Conservation (phyloP, 345 rosid species). For the Citrus australasica region DNA sequence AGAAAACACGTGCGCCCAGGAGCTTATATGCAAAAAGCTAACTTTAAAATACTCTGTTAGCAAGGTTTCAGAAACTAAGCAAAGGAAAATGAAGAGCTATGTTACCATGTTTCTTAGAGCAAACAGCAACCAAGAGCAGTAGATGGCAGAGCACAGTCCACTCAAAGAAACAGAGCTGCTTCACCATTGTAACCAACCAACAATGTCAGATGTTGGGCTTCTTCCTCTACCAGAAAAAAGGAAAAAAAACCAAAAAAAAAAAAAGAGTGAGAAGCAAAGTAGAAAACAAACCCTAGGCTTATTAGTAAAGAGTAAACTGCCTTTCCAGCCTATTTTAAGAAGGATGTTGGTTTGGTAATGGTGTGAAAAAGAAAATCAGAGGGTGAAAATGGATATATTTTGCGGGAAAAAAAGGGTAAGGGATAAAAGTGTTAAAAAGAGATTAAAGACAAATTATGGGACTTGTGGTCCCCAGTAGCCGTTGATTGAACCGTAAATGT, state of each 20-base stretch:
- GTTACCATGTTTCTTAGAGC: conserved; percentile 57
- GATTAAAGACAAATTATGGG: conserved; percentile 21
- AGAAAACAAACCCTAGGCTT: conserved; percentile 23
- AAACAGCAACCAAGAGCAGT: conserved; percentile 39
- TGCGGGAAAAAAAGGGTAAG: conserved; percentile 3
- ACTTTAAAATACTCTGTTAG: neutral
- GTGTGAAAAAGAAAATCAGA: neutral
- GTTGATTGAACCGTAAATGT: conserved; percentile 3
- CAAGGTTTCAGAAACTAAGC: neutral
- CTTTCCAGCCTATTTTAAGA: neutral
- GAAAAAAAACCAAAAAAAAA: neutral
- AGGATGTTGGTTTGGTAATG: neutral
- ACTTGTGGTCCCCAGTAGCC: conserved; percentile 41
- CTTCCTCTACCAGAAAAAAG: too few species aligned
- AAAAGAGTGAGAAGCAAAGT: neutral
- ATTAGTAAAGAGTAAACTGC: neutral
- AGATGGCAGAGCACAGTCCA: conserved; percentile 35
- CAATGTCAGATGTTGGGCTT: neutral
- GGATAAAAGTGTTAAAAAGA: conserved; percentile 19
- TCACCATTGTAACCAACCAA: conserved; percentile 13
- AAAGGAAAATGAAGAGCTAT: neutral
- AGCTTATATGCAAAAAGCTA: neutral
- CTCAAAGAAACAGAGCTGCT: conserved; percentile 19
- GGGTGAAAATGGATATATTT: neutral
- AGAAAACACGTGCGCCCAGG: neutral